Evolutionary conservation across 306 rosid species (phyloP).

Genomic region (Cyamopsis tetragonoloba): DNA sequence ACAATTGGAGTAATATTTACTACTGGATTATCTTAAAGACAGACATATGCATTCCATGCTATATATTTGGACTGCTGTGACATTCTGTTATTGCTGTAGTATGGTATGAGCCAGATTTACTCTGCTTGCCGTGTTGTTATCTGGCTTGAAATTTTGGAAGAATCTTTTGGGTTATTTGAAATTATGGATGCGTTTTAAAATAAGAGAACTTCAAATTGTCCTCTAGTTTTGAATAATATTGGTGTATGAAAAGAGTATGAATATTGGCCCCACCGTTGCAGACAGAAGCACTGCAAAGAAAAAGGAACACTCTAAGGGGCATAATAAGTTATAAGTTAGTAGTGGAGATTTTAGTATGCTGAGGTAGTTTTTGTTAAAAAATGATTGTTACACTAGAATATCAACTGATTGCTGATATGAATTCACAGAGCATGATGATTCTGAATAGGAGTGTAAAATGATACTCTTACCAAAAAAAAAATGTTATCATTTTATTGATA

Average conservation of each 20-base stretch:
- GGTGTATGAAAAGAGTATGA: neutral
- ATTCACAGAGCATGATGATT: constrained; percentile 15
- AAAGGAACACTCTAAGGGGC: neutral
- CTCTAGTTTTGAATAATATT: neutral
- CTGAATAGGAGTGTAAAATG: neutral
- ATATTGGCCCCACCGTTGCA: neutral
- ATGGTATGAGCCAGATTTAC: neutral
- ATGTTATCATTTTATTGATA: neutral
- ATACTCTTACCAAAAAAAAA: too few relatives aligned
- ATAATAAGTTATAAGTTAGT: neutral
- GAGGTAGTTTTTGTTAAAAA: constrained; percentile 1
- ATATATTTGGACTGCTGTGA: constrained; percentile 7
- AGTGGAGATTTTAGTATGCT: neutral
- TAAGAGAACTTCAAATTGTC: neutral
- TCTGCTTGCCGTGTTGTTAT: constrained; percentile 2
- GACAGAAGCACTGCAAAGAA: neutral
- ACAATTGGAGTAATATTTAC: neutral
- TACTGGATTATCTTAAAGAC: neutral
- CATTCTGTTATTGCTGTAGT: constrained; percentile 6
- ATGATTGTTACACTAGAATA: neutral
- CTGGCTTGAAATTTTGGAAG: neutral
- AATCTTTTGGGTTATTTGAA: neutral
- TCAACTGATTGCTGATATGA: neutral
- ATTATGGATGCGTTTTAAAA: neutral
- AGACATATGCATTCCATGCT: neutral